These are phyloP conservation scores for Balakata baccata DNA, from an alignment of 345 rosid species.

Conservation along the genomic window DNA sequence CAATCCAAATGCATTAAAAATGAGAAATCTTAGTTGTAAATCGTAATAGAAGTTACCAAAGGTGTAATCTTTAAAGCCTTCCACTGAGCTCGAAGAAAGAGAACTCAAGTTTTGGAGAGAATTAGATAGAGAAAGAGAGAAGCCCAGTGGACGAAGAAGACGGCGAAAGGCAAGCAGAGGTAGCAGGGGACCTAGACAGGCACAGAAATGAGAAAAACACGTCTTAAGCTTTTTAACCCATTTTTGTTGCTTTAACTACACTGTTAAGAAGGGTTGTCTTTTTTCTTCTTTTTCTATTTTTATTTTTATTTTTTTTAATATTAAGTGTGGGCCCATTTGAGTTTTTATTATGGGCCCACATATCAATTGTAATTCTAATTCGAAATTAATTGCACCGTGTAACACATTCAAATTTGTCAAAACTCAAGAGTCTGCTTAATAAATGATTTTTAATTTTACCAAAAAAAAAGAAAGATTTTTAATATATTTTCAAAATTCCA, in stretches of 20 bases:
- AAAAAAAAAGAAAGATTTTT: no score
- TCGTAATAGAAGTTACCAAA: slow-evolving; percentile 11
- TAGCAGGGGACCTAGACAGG: slow-evolving; percentile 12
- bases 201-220: background rate
- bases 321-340: background rate
- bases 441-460: no score
- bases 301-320: background rate
- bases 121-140: background rate
- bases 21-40: slow-evolving; percentile 5
- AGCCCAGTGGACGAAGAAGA: slow-evolving; percentile 27
- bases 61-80: slow-evolving; percentile 7
- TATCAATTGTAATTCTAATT: background rate
- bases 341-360: background rate
- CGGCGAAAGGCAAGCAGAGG: slow-evolving; percentile 26
- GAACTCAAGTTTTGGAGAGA: slow-evolving; percentile 9
- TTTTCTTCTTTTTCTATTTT: background rate
- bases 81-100: slow-evolving; percentile 18
- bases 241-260: background rate
- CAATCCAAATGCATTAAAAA: slow-evolving; percentile 18
- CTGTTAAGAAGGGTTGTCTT: background rate
- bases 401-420: no score
- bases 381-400: no score
- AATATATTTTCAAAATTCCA: no score
- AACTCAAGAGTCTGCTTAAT: no score
- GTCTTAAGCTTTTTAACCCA: background rate